Evolutionary conservation across 1,284 basidiomycete genomes (phyloP).

Genomic region (Trametes pubescens): DNA sequence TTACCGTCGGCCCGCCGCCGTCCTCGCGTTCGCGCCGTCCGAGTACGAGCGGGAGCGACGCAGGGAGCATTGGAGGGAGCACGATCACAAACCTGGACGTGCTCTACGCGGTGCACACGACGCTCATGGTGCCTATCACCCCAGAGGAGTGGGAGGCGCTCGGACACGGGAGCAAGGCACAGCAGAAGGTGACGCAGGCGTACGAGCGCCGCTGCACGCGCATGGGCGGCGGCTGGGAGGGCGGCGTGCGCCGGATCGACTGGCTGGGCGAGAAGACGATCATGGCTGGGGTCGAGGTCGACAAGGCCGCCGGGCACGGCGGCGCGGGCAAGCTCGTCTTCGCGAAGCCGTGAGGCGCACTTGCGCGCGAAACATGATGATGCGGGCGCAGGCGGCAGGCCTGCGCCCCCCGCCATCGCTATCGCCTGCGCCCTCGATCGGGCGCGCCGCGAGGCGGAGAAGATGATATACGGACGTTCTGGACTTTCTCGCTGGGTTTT

Average conservation of each 20-base stretch:
- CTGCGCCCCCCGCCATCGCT: not conserved
- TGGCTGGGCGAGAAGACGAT: conserved; percentile 70
- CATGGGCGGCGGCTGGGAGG: conserved; percentile 72
- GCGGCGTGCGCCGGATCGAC: conserved; percentile 70
- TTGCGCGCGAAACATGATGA: not conserved
- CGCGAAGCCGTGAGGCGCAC: conserved; percentile 46
- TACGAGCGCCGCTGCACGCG: conserved; percentile 68
- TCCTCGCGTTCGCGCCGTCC: conserved; percentile 36
- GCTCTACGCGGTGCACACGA: conserved; percentile 64
- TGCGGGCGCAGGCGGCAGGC: not conserved
- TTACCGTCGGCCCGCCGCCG: conserved; percentile 43
- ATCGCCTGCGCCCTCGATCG: conserved; percentile 7
- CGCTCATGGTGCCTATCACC: conserved; percentile 63
- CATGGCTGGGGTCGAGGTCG: conserved; percentile 68
- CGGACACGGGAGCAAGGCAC: conserved; percentile 59
- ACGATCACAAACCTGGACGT: conserved; percentile 69
- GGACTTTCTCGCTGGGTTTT: conserved; percentile 28
- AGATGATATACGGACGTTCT: conserved; percentile 32
- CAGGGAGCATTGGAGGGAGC: conserved; percentile 21
- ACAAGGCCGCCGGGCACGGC: conserved; percentile 51
- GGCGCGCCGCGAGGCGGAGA: conserved; percentile 11
- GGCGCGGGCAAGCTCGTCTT: conserved; percentile 59
- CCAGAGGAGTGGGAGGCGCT: conserved; percentile 70
- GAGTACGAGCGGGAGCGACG: conserved; percentile 39
- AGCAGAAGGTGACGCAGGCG: conserved; percentile 63